Base-by-base conservation (phyloP, 768 basidiomycete species). In the Leucocoprinus leucothites region DNA sequence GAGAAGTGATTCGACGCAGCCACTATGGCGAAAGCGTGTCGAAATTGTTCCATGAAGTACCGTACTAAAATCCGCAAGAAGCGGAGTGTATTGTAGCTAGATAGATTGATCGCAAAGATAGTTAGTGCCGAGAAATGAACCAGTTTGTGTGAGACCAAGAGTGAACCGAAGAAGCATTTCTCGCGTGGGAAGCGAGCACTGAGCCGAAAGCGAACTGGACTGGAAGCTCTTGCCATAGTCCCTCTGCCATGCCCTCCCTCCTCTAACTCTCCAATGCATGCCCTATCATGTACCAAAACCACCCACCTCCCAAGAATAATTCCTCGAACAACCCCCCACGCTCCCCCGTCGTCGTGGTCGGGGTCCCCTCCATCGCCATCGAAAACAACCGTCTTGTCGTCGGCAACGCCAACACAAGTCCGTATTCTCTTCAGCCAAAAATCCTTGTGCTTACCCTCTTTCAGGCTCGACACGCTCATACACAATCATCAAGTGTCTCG, bases 21-120 rank as follows among this genome's bases (percentile, higher is more conserved):
- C 96, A 98, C 70, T 98, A 97, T 65, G 96, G 96, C n/a, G 92
- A 94, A 73, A 90, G 89, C 72, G 87, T 94, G 60, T 89, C 87
- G 58, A 90, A 88, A 76, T 73, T 93, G 60, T 94, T 94, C 73
- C 82, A 92, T 64, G 91, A 94, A 70, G 89, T 94, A 63, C 91
- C 91, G 62, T 93, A 90, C 71, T 92, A 82, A 52, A 56, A 60
- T 43, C 58, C 61, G 61, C 36, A 55, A 41, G 54, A 56, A 58
- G 56, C 61, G 60, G 57, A 53, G 57, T 58, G 49, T 58, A 53
- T 34, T 42, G n/a, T 52, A 56, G 44, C 19, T 53, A 58, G 49
- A 53, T 53, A 51, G 49, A 52, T 44, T 34, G 52, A 11, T 31
- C 31, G 31, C 11, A 5, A 31, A 31, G 31, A 31, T 31, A 31